Evolutionary conservation across 2,329 filamentous ascomycete genomes (phyloP).

Genomic region (Xylariales sp.): DNA sequence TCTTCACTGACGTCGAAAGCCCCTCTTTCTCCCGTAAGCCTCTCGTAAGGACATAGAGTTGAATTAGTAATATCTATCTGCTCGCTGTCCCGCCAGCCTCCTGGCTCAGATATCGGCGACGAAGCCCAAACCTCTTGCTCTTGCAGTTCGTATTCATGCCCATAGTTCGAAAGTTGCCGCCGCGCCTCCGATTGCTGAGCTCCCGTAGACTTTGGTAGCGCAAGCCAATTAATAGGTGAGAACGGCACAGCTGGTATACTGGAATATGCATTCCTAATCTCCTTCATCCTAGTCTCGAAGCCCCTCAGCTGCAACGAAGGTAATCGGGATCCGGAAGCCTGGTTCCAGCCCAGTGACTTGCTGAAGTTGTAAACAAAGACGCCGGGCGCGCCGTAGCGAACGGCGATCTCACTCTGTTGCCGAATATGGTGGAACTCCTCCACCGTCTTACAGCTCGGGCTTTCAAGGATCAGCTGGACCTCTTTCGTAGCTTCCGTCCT

Average conservation of each 20-base stretch:
- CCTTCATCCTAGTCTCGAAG: conserved; percentile 5
- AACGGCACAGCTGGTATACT: conserved; percentile 1
- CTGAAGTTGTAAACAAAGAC: conserved; percentile 41
- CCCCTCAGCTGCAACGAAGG: conserved; percentile 38
- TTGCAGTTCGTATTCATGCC: background rate
- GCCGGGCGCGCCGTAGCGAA: conserved; percentile 37
- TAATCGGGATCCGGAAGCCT: conserved; percentile 8
- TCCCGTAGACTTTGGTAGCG: conserved; percentile 2
- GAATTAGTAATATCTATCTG: conserved; percentile 16
- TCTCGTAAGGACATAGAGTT: background rate
- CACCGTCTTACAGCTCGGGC: conserved; percentile 38
- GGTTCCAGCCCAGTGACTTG: conserved; percentile 40
- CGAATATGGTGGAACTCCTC: conserved; percentile 35
- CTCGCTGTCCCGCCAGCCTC: conserved; percentile 32
- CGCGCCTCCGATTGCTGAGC: background rate
- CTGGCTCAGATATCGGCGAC: conserved; percentile 34
- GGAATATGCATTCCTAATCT: background rate
- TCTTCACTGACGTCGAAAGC: background rate
- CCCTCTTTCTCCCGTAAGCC: background rate
- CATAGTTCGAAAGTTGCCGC: background rate
- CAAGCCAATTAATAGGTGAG: conserved; percentile 39
- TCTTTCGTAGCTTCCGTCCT: conserved; percentile 39
- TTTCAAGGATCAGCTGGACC: conserved; percentile 37
- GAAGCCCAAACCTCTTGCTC: background rate
- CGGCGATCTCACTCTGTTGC: conserved; percentile 34